Evolutionary conservation across 768 basidiomycete genomes (phyloP).

Genomic region (Rhodotorula paludigena): DNA sequence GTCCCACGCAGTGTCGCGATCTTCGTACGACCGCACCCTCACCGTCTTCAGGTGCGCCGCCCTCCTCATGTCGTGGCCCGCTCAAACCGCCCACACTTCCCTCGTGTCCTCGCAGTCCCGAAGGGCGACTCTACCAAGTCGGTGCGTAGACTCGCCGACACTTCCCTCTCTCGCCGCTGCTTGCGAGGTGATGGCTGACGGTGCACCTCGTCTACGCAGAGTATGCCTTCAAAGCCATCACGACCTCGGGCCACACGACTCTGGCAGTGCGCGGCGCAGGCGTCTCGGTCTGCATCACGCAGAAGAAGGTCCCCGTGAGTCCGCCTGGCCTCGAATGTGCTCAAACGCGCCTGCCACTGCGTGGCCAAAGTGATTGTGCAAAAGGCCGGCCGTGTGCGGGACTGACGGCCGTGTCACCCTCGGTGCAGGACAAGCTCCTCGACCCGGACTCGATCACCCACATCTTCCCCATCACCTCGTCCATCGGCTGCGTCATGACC

Average conservation of each 20-base stretch:
- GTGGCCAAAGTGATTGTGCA: too few species aligned
- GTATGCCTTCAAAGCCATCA: slow-evolving; percentile 99
- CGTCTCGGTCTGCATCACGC: slow-evolving; percentile 90
- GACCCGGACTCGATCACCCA: slow-evolving; percentile 92
- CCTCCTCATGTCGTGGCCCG: slow-evolving; percentile 54
- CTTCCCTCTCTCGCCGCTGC: background rate
- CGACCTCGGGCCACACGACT: slow-evolving; percentile 90
- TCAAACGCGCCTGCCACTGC: too few species aligned
- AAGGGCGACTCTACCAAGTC: slow-evolving; percentile 97
- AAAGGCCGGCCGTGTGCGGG: too few species aligned
- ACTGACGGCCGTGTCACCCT: too few species aligned
- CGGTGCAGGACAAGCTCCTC: slow-evolving; percentile 88
- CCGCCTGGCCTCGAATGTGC: background rate
- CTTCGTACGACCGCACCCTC: slow-evolving; percentile 39
- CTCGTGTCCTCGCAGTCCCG: slow-evolving; percentile 9
- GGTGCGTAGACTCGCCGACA: slow-evolving; percentile 55
- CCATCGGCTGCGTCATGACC: slow-evolving; percentile 96
- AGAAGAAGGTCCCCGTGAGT: slow-evolving; percentile 94
- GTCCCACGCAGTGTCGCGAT: slow-evolving; percentile 17
- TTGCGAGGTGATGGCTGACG: background rate
- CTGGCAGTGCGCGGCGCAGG: slow-evolving; percentile 90
- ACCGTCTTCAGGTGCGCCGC: slow-evolving; percentile 63
- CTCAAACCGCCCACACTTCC: background rate
- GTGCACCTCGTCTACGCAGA: slow-evolving; percentile 53
- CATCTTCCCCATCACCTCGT: slow-evolving; percentile 89